Evolutionary conservation across 2,329 filamentous ascomycete species (phyloP).

Genomic region (Parafenestella ontariensis): DNA sequence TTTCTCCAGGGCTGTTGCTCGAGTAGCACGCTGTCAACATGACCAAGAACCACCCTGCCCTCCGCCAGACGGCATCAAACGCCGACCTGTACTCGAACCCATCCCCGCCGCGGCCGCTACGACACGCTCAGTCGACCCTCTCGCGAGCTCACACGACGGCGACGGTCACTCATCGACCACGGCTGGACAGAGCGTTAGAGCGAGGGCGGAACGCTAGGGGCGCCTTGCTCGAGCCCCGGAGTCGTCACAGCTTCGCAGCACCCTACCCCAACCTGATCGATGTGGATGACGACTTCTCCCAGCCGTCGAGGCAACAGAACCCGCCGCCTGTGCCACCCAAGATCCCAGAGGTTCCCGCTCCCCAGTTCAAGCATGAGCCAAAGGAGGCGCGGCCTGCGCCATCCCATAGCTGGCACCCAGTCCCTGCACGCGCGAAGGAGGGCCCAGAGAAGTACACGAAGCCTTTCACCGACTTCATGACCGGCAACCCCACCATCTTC

Average conservation of each 20-base stretch:
- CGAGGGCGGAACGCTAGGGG: constrained; percentile 15
- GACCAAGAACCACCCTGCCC: constrained; percentile 48
- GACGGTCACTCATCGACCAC: constrained; percentile 30
- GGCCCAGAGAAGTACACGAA: constrained; percentile 67
- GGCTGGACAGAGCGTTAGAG: constrained; percentile 22
- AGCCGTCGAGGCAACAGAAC: constrained; percentile 29
- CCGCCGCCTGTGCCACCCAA: constrained; percentile 50
- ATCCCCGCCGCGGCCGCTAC: constrained; percentile 36
- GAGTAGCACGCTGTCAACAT: constrained; percentile 27
- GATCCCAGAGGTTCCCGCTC: constrained; percentile 33
- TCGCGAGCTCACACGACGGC: constrained; percentile 42
- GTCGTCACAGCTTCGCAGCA: constrained; percentile 41
- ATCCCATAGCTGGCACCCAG: constrained; percentile 27
- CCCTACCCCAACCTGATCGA: constrained; percentile 42
- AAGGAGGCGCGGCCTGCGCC: constrained; percentile 11
- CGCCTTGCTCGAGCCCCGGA: constrained; percentile 12
- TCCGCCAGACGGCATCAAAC: constrained; percentile 46
- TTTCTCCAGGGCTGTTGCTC: neutral
- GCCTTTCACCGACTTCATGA: constrained; percentile 87
- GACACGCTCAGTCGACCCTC: constrained; percentile 34
- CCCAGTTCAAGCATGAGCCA: constrained; percentile 7
- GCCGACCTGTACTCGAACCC: constrained; percentile 48
- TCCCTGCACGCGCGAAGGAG: constrained; percentile 28
- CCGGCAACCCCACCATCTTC: constrained; percentile 89
- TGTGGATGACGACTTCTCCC: constrained; percentile 37